Base-by-base conservation (phyloP, 257 asterid species). In the Galeopsis tetrahit region DNA sequence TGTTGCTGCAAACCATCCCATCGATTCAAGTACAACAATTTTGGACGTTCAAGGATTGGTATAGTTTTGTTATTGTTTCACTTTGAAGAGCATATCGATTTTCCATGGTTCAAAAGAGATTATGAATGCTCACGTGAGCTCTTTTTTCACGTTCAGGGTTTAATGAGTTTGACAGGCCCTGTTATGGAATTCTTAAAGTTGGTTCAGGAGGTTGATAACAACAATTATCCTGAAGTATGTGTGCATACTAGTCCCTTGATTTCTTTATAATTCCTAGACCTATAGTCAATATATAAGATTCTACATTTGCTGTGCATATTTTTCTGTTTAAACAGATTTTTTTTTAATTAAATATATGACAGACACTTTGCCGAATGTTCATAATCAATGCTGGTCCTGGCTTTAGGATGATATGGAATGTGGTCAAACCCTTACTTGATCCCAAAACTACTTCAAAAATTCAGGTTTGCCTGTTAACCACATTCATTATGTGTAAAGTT, bases 31-130 rank as follows among this genome's bases (percentile, higher is more conserved):
- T 46, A 82, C 85, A 49, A 78, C 86, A 60, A 85, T 85, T 61
- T 70, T 85, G 77, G 90, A 85, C 39, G 90, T 85, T 56, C 77
- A 76, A 70, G 85, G 90, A 83, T 69, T 83, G 90, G 90, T 85
- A 80, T 2, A 13, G 42, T 10, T 73, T 60, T 53, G 31, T 17
- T 51, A 46, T 62, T 72, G 6, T 63, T 62, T 42, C 52, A 48
- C 64, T 42, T 7, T 69, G 46, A 40, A 31, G 57, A 67, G 14
- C 38, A 43, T 65, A 10, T 33, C 62, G 14, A 15, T 35, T 59
- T 58, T 28, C 60, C 51, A 42, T 59, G 60, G 17, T 11, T 65
- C 40, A 7, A 8, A 14, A 33, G 33, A 35, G 61, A 67, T 67
- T 71, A 14, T 53, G 32, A 63, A 34, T 68, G 56, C 72, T 56